Evolutionary conservation across 2,329 filamentous ascomycete species (phyloP).

Genomic region (Xylaria hypoxylon): DNA sequence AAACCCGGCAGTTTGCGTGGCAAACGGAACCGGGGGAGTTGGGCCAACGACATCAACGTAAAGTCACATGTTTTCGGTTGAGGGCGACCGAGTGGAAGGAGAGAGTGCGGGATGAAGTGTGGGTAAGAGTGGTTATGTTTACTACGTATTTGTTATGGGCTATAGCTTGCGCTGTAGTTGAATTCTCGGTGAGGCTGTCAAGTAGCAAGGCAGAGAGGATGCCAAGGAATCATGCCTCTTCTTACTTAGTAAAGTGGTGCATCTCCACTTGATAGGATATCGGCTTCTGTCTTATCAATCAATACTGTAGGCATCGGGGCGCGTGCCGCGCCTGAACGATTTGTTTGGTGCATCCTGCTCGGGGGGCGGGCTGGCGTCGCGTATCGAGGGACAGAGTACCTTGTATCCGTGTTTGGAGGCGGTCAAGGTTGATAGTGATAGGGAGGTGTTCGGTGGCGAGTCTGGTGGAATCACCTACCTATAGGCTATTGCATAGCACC

Average conservation of each 20-base stretch:
- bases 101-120: slow-evolving; percentile 18
- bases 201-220: slow-evolving; percentile 16
- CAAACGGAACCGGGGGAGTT: slow-evolving; percentile 12
- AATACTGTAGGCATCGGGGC: slow-evolving; percentile 21
- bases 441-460: slow-evolving; percentile 8
- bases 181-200: slow-evolving; percentile 45
- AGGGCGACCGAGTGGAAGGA: slow-evolving; percentile 28
- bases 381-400: slow-evolving; percentile 13
- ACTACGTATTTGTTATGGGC: neutral
- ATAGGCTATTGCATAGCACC: too few relatives aligned
- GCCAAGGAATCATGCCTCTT: slow-evolving; percentile 43
- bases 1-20: slow-evolving; percentile 31
- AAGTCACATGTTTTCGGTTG: slow-evolving; percentile 39
- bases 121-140: slow-evolving; percentile 9
- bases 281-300: slow-evolving; percentile 30
- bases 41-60: slow-evolving; percentile 37
- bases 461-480: neutral
- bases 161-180: neutral
- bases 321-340: slow-evolving; percentile 32
- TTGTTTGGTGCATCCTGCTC: slow-evolving; percentile 33
- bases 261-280: slow-evolving; percentile 11
- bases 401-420: slow-evolving; percentile 30
- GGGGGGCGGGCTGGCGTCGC: slow-evolving; percentile 6
- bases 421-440: slow-evolving; percentile 30
- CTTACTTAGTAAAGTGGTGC: slow-evolving; percentile 30